Conservation (phyloP, 164 flowering plant genomes). For the Warburgia ugandensis region DNA sequence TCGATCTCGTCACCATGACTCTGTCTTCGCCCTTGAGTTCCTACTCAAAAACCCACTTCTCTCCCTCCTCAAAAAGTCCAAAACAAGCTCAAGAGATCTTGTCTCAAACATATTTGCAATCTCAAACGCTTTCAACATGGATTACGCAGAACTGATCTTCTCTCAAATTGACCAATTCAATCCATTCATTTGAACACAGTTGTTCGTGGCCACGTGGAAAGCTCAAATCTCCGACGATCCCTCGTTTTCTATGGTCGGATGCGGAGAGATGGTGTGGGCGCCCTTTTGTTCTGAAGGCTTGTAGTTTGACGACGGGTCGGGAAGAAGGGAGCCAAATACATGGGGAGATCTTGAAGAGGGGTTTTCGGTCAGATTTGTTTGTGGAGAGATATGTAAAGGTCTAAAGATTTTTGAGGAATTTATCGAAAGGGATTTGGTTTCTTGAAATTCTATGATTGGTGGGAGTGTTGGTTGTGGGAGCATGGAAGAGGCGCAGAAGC, state of each 20-base stretch:
- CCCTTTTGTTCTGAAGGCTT: slow-evolving; percentile 34
- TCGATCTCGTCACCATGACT: slow-evolving; percentile 4
- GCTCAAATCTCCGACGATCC: slow-evolving; percentile 18
- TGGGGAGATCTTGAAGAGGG: slow-evolving; percentile 30
- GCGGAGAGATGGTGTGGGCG: slow-evolving; percentile 11
- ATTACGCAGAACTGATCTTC: slow-evolving; percentile 17
- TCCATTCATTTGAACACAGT: slow-evolving; percentile 31
- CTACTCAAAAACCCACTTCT: slow-evolving; percentile 18
- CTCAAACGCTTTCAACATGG: slow-evolving; percentile 3
- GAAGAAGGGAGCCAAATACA: slow-evolving; percentile 27
- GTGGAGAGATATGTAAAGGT: slow-evolving; percentile 19
- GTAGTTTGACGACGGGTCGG: slow-evolving; percentile 22
- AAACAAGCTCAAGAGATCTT: slow-evolving; percentile 16
- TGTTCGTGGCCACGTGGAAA: slow-evolving; percentile 19
- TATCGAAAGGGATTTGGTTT: slow-evolving; percentile 28
- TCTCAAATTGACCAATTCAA: slow-evolving; percentile 14
- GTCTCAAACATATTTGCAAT: slow-evolving; percentile 16
- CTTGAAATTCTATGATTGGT: slow-evolving; percentile 33
- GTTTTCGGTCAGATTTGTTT: slow-evolving; percentile 25
- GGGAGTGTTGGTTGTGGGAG: slow-evolving; percentile 24
- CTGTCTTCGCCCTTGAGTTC: slow-evolving; percentile 1
- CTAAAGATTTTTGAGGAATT: slow-evolving; percentile 25
- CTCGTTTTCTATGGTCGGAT: slow-evolving; percentile 17
- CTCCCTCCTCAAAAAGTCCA: slow-evolving; percentile 20
- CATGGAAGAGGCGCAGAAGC: slow-evolving; percentile 22